Evolutionary conservation across 805 yeast species (phyloP).

Genomic region (Candida lessepsii): DNA sequence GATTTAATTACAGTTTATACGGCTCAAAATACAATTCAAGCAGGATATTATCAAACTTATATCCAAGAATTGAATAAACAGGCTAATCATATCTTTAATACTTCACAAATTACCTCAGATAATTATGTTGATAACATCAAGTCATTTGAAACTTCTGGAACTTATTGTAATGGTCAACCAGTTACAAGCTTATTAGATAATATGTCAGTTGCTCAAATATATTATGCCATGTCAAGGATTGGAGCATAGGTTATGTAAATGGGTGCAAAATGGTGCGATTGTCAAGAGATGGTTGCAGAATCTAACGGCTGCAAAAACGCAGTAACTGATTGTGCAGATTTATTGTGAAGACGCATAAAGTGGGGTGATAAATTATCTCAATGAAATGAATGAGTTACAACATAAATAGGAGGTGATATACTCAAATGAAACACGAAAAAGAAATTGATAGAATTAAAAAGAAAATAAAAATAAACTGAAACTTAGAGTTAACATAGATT

Average conservation of each 20-base stretch:
- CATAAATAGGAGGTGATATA: too few species aligned
- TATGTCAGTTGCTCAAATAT: conserved; percentile 23
- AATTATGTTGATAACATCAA: conserved; percentile 8
- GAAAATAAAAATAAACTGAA: neutral
- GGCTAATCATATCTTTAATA: conserved; percentile 14
- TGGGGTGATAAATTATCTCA: too few species aligned
- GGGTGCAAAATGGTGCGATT: too few species aligned
- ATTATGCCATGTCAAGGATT: conserved; percentile 14
- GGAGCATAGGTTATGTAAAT: neutral
- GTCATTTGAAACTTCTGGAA: conserved; percentile 7
- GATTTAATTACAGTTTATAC: conserved; percentile 19
- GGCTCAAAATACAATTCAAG: conserved; percentile 17
- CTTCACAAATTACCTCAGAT: conserved; percentile 15
- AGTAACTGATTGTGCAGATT: too few species aligned
- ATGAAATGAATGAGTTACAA: neutral
- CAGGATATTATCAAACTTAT: conserved; percentile 6
- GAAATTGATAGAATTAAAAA: neutral
- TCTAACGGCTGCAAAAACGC: too few species aligned
- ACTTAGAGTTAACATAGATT: too few species aligned
- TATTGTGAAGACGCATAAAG: too few species aligned
- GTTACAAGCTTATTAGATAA: conserved; percentile 19
- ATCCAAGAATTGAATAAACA: conserved; percentile 17
- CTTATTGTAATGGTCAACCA: conserved; percentile 10
- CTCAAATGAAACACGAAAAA: too few species aligned
- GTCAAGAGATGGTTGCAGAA: neutral